Evolutionary conservation across 2,329 filamentous ascomycete genomes (phyloP).

Genomic region (Aspergillus pseudoviridinutans): DNA sequence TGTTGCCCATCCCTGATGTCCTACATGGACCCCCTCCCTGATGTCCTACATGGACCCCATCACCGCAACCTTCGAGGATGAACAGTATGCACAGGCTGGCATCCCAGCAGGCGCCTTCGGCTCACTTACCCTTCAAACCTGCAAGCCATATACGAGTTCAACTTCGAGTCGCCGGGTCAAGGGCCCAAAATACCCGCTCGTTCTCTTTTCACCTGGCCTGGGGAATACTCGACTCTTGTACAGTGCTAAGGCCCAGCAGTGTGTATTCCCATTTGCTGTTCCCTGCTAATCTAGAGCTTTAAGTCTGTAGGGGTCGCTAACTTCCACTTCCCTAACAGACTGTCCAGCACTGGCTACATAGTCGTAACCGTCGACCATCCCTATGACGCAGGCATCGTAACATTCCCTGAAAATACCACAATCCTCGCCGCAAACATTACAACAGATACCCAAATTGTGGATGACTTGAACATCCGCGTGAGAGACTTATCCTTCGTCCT

Average conservation of each 20-base stretch:
- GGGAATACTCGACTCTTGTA: constrained; percentile 28
- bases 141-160: neutral
- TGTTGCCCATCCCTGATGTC: neutral
- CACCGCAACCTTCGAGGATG: neutral
- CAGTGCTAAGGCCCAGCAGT: constrained; percentile 21
- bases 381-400: constrained; percentile 32
- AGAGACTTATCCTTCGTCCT: constrained; percentile 3
- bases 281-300: neutral
- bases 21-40: neutral
- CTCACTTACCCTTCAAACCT: neutral
- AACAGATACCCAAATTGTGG: neutral
- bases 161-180: neutral
- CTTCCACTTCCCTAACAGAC: neutral
- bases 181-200: constrained; percentile 17
- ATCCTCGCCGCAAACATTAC: constrained; percentile 11
- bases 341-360: constrained; percentile 27
- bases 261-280: neutral
- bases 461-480: neutral
- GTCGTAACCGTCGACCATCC: constrained; percentile 36
- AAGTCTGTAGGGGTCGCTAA: neutral
- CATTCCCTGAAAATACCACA: constrained; percentile 26
- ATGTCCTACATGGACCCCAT: neutral
- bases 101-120: neutral
- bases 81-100: neutral
- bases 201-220: constrained; percentile 32